Evolutionary conservation across 805 yeast genomes (phyloP), one percentile per base, ranked within the genome.

Genomic region (Lachancea sp.): DNA sequence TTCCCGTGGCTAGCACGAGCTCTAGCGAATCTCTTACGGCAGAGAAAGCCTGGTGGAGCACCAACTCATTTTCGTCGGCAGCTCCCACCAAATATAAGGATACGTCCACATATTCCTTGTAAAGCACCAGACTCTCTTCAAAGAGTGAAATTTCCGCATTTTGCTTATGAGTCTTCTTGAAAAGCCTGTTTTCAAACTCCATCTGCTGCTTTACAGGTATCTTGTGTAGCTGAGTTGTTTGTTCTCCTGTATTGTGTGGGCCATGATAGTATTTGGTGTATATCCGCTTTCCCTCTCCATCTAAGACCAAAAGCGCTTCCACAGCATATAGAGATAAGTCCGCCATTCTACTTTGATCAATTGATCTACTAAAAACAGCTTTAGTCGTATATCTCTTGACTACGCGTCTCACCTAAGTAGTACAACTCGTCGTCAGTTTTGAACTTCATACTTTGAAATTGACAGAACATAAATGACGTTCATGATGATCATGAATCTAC

Each of bases 11-110:
- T 45, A 89, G 69, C 36, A 89, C 72, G 44, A 85, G 77, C 50
- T 83, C 90, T 46, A 92, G 67, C 9, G 95, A 83, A 47, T 88
- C 95, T 50, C 75, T 75, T 47, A 92, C 71, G 22, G 90, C 95
- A 48, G 76, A 71, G 38, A 88, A 74, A 26, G 83, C 81, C 35
- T 81, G 80, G 64, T 74, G 86, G 29, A 90, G 67, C 64, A 88
- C 69, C 22, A 80, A 67, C 66, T 92, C 98, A 62, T 88, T 92
- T 65, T 90, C 97, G 46, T 82, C 80, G 42, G 83, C 75, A 7
- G 58, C 49, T 26, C 90, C 90, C 40, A 87, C 75, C 35, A 89
- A 58, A 51, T 82, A 78, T 41, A 92, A 61, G 19, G 83, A 63
- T 31, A 82, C 73, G 59, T 92, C 97, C 40, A 85, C 72, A 45